These are phyloP conservation scores for Saturnispora bothae DNA, from an alignment of 805 yeast species.

Conservation along the genomic window DNA sequence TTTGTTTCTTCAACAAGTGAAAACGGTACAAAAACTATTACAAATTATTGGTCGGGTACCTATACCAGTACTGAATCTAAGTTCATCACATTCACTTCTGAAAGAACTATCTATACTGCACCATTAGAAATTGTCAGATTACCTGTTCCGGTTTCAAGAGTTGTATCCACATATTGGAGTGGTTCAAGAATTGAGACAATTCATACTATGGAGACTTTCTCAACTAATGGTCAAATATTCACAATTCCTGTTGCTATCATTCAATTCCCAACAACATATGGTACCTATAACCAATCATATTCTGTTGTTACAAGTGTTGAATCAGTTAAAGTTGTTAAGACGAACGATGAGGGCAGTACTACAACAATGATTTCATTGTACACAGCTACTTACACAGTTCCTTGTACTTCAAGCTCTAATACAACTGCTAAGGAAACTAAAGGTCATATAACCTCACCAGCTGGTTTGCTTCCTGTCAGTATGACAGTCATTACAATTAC, in stretches of 20 bases:
- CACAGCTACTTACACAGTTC: neutral
- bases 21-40: conserved; percentile 1
- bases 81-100: neutral
- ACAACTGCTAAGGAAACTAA: neutral
- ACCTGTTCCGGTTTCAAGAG: conserved; percentile 1
- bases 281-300: neutral
- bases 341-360: neutral
- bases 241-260: conserved; percentile 1
- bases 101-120: neutral
- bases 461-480: too few species aligned
- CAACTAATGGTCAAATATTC: conserved; percentile 1
- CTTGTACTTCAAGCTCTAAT: neutral
- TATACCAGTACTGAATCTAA: neutral
- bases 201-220: neutral
- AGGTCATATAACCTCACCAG: neutral
- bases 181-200: neutral
- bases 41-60: conserved; percentile 5
- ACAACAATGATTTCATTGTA: conserved; percentile 1
- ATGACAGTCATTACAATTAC: neutral
- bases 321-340: neutral
- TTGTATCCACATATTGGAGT: neutral
- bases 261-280: neutral
- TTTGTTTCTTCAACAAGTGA: neutral
- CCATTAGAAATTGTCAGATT: conserved; percentile 4
- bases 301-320: neutral